A percentile compares a stretch with the other conserved stretches of the same genome.
These are phyloP conservation scores for Citeromyces hawaiiensis DNA, from an alignment of 1,139 yeast genomes.

Conservation along the genomic window DNA sequence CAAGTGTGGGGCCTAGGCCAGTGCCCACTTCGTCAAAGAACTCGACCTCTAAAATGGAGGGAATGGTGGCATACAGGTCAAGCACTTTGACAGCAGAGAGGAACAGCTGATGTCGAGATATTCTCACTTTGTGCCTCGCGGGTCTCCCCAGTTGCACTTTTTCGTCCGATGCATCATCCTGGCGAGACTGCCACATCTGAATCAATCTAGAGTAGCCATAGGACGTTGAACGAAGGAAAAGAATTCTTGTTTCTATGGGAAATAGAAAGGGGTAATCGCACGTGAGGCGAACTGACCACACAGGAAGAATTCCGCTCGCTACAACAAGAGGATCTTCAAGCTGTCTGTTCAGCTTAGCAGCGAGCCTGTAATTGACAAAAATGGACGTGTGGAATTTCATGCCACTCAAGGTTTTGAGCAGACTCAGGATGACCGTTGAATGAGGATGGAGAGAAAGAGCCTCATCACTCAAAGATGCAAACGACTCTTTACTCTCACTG, in stretches of 20 bases:
- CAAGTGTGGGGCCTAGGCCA: conserved; percentile 92
- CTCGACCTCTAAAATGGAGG: conserved; percentile 78
- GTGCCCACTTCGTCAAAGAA: conserved; percentile 91
- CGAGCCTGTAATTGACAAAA: conserved; percentile 69
- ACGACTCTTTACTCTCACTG: conserved; percentile 13
- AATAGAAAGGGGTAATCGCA: conserved; percentile 69
- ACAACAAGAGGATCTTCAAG: conserved; percentile 83
- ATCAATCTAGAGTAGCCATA: conserved; percentile 84
- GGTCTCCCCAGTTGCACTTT: conserved; percentile 57
- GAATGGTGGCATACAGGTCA: conserved; percentile 64
- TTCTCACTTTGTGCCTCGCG: conserved; percentile 67
- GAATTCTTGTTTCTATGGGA: conserved; percentile 71
- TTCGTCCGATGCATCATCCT: conserved; percentile 23
- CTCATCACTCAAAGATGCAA: conserved; percentile 22
- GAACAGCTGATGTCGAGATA: conserved; percentile 57
- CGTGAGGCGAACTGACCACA: conserved; percentile 70
- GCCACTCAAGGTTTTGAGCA: conserved; percentile 39
- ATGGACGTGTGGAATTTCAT: conserved; percentile 33
- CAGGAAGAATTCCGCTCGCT: conserved; percentile 78
- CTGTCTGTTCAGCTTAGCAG: conserved; percentile 80
- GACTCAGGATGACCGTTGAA: conserved; percentile 35
- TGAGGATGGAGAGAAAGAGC: conserved; percentile 24
- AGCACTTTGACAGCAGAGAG: conserved; percentile 75
- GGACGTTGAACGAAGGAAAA: conserved; percentile 76
- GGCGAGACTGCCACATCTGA: conserved; percentile 56